These are phyloP conservation scores for Gastrolobium bilobum DNA, from an alignment of 306 rosid genomes.

Conservation along the genomic window DNA sequence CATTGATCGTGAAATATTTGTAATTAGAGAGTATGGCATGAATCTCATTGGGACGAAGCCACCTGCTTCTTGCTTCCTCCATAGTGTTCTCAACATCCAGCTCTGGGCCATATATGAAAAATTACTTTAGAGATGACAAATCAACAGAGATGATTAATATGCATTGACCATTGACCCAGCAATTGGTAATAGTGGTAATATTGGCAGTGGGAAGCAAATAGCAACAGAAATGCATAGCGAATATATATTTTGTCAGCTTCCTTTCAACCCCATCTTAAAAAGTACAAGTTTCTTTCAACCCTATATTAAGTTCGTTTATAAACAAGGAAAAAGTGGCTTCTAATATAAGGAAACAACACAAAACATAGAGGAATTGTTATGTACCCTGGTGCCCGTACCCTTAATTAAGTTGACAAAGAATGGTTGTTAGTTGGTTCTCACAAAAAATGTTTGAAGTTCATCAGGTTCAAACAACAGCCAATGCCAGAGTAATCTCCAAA, in stretches of 20 bases:
- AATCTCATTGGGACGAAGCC: conserved; percentile 99
- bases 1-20: conserved; percentile 79
- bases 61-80: conserved; percentile 86
- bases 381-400: conserved; percentile 10
- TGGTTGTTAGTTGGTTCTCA: not conserved
- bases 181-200: not conserved
- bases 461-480: not conserved
- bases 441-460: not conserved
- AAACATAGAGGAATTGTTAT: not conserved
- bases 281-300: conserved; percentile 1
- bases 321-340: not conserved
- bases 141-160: conserved; percentile 26
- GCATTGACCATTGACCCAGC: conserved; percentile 19
- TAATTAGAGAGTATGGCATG: conserved; percentile 85
- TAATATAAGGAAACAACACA: conserved; percentile 19
- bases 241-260: conserved; percentile 8
- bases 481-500: conserved; percentile 4
- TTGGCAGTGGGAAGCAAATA: conserved; percentile 3
- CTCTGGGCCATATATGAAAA: conserved; percentile 59
- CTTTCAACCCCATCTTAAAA: conserved; percentile 24
- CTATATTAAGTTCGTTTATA: not conserved
- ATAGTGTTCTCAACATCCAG: conserved; percentile 68
- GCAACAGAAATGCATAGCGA: conserved; percentile 24
- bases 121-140: conserved; percentile 47
- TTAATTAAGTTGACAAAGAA: conserved; percentile 9